Evolutionary conservation across 2,329 filamentous ascomycete species (phyloP), one percentile per base, ranked within the genome.

Genomic region (Neofusicoccum umdonicola): DNA sequence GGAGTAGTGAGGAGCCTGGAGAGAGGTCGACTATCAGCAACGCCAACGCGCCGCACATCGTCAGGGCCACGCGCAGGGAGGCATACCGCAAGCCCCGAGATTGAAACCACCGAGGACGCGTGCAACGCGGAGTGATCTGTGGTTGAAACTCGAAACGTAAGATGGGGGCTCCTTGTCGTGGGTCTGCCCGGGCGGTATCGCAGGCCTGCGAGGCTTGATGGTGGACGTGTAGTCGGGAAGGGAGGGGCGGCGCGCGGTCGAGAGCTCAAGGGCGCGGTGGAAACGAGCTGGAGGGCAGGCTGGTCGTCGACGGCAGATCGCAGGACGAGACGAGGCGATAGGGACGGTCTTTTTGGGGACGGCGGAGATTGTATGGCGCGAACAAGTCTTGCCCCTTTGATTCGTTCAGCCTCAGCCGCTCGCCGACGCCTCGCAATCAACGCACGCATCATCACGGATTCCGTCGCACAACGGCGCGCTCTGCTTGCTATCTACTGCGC

Each of bases 91-190:
- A 69, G 70, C 68, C 71, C 66, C 62, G 69, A 64, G 69, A 64
- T 69, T 71, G 69, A 71, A 71, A 67, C 44, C 47, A 57, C 45
- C 45, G 22, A 56, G 34, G 56, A 66, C 70, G 74, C 71, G 74
- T 77, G 76, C 71, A 72, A 71, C 71, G 72, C 69, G 69, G 70
- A 69, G 67, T 71, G 68, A 71, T 69, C 64, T 64, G 71, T 71
- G 69, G 68, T 72, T 74, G 74, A 77, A 77, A 77, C 76, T 73
- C 73, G 71, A 71, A 73, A 74, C 56, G 65, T 64, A 62, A 52
- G 65, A 66, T 48, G 63, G 57, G 47, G 39, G 61, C 47, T 63
- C 61, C 47, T 63, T 34, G 61, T 63, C 61, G 63, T 48, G 52
- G 51, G 61, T 63, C 52, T 51, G 27, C 27, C 27, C 27, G 27